Evolutionary conservation across 495 filamentous ascomycete species (phyloP), one percentile per base, ranked within the genome.

Genomic region (Aspergillus leporis): DNA sequence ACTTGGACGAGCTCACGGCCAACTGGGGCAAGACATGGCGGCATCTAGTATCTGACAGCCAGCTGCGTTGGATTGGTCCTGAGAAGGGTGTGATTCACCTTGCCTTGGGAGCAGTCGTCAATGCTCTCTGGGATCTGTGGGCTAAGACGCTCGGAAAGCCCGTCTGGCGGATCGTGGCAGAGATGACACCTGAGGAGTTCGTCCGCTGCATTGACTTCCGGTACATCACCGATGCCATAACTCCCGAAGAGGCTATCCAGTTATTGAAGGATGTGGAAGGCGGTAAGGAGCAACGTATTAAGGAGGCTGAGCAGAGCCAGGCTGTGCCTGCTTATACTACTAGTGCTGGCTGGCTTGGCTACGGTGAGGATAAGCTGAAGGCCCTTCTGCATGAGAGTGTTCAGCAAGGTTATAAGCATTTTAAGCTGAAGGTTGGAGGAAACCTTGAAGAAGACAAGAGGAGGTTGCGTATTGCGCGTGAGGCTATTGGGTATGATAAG

Each of bases 51-150:
- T 88, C 87, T 55, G 93, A 96, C 82, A 88, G 84, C 54, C 93
- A 96, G 66, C 79, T 96, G 31, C 90, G 93, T 30, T 97, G 93
- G 93, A 93, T 96, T 67, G 93, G 93, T 0, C 93, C 93, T 2
- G 93, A 97, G 69, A 96, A 96, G 76, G 93, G 93, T 51, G 93
- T 96, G 16, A 94, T 93, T 61, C 93, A 97, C 73, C 85, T 97
- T 0, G 93, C 93, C 3, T 86, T 95, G 0, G 92, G 90, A 28
- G 90, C 92, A 34, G 88, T 96, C 22, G 88, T 97, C 55, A 97
- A 97, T 70, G 93, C 92, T 0, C 75, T 96, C 60, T 97, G 93
- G 93, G 93, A 97, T 75, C 85, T 97, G 16, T 96, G 93, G 92
- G 91, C 91, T 41, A 96, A 96, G 72, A 80, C 81, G 12, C 83